Evolutionary conservation across 345 rosid genomes (phyloP), one percentile per base, ranked within the genome.

Genomic region (Odontarrhena argentea): DNA sequence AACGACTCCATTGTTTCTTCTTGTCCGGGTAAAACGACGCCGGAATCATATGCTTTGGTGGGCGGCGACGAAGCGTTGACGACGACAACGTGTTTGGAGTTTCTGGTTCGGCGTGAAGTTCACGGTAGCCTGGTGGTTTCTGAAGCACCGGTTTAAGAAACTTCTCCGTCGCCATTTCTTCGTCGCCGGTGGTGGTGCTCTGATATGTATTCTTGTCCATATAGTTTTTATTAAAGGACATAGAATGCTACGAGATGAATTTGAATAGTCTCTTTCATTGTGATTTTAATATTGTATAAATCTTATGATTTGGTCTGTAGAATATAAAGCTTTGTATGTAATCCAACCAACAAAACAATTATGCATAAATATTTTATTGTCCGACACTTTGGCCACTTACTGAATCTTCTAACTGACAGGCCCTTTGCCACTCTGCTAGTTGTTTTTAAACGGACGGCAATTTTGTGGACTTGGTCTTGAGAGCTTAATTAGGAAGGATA

Each of bases 51-150:
- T 60, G 68, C 47, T 74, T 78, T 5, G 62, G 55, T 0, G 60
- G 62, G 1, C 71, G 77, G 5, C 78, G 81, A 66, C 48, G 75
- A 3, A 76, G 67, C 5, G 47, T 45, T 3, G 81, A 46, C 18
- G 75, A 28, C 6, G 45, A 63, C 22, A 18, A 18, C 3, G 51
- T 30, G 2, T 71, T 63, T 18, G 46, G 60, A 45, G 66, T 63
- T 5, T 65, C 67, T 3, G 74, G 74, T 12, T 46, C n/a, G 6
- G 68, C 46, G 25, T 59, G 73, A 1, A 85, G 86, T 45, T 87
- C 86, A 22, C 59, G 80, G 69, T 84, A 88, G 15, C 97, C 93
- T 0, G 96, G 96, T 13, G 96, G 93, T 65, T 75, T 88, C 69
- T 85, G 84, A 28, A 91, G 92, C n/a, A 74, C 67, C 49, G 86